Evolutionary conservation across 768 basidiomycete species (phyloP).

Genomic region (Hygrophorus russula): DNA sequence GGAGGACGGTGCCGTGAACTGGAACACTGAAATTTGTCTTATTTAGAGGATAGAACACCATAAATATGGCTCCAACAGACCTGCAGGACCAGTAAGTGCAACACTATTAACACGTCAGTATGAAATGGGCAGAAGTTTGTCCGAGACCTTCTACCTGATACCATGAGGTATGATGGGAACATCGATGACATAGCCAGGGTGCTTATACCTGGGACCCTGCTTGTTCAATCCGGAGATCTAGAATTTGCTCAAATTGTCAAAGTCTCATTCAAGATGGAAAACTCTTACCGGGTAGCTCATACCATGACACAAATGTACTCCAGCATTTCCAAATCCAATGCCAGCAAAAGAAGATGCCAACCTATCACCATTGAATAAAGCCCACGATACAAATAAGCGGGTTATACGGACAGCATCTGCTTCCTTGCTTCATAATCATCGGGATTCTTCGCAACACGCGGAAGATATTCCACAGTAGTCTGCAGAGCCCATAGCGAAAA

Average conservation of each 20-base stretch:
- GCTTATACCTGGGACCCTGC: constrained; percentile 83
- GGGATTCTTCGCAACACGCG: constrained; percentile 69
- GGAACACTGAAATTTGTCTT: constrained; percentile 50
- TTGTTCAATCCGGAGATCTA: constrained; percentile 94
- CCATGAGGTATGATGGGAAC: constrained; percentile 92
- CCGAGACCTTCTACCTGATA: constrained; percentile 38
- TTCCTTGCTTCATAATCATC: constrained; percentile 74
- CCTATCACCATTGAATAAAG: constrained; percentile 23
- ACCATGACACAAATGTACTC: constrained; percentile 84
- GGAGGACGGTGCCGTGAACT: constrained; percentile 90
- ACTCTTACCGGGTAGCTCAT: constrained; percentile 72
- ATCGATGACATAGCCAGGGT: constrained; percentile 79
- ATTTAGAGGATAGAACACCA: constrained; percentile 1
- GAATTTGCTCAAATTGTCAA: not conserved
- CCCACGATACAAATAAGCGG: not conserved
- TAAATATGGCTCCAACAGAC: constrained; percentile 20
- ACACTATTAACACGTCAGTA: constrained; percentile 37
- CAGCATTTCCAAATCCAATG: constrained; percentile 91
- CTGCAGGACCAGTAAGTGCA: constrained; percentile 82
- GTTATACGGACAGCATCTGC: constrained; percentile 71
- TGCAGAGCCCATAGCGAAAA: constrained; percentile 92
- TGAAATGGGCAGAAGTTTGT: not conserved
- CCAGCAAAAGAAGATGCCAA: constrained; percentile 91
- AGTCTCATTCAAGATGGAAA: not conserved
- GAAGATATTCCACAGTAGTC: constrained; percentile 82